Conservation (phyloP, 306 rosid genomes). For the Lathyrus sativus region DNA sequence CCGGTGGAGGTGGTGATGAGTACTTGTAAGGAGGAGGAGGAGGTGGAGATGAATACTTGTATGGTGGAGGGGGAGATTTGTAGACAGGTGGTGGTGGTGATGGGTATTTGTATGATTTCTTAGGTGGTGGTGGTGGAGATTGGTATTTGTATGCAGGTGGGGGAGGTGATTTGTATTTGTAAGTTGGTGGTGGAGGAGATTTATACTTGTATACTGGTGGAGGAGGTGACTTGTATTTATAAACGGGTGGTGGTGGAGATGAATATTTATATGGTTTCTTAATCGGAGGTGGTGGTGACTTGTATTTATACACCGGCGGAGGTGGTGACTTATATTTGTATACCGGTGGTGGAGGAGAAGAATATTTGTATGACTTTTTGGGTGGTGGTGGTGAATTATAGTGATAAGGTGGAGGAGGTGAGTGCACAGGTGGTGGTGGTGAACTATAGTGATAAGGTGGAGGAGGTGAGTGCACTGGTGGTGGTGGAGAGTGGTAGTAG, state of each 20-base stretch:
- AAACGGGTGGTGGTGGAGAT: slow-evolving; percentile 17
- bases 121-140: slow-evolving; percentile 21
- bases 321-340: slow-evolving; percentile 23
- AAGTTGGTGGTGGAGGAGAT: slow-evolving; percentile 13
- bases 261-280: background rate
- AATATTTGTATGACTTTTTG: slow-evolving; percentile 7
- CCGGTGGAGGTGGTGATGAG: background rate
- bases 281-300: background rate
- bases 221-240: slow-evolving; percentile 21
- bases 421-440: slow-evolving; percentile 27
- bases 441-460: slow-evolving; percentile 32
- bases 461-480: slow-evolving; percentile 31
- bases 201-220: slow-evolving; percentile 21
- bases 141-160: slow-evolving; percentile 20
- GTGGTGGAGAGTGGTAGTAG: slow-evolving; percentile 26
- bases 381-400: background rate
- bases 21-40: too few species aligned
- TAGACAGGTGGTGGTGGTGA: slow-evolving; percentile 17
- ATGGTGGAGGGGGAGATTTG: too few species aligned
- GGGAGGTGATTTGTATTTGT: slow-evolving; percentile 24
- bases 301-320: background rate
- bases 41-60: too few species aligned
- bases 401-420: background rate
- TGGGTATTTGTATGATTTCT: background rate
- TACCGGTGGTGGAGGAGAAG: background rate